Percentiles rank a stretch among this genome's conserved stretches.
Conservation (phyloP, 257 asterid species). For the Anisodus acutangulus region DNA sequence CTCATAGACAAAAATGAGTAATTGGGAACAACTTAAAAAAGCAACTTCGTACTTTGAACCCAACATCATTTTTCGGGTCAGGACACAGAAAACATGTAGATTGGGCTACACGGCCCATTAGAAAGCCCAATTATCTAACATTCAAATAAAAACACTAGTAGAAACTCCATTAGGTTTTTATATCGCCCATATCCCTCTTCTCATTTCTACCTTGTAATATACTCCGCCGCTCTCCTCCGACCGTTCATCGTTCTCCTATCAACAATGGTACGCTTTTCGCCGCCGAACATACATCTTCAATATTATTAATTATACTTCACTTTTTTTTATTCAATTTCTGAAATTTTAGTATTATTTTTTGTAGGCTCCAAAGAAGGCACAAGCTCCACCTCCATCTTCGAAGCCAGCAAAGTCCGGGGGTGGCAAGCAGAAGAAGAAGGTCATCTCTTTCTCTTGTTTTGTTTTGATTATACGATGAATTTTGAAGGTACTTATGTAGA, state of each 20-base stretch:
- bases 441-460: slow-evolving; percentile 19
- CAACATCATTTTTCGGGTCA: no score
- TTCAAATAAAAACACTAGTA: neutral
- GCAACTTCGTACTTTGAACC: no score
- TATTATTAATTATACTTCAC: neutral
- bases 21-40: no score
- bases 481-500: neutral
- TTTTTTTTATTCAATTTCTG: neutral
- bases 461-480: neutral
- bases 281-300: neutral
- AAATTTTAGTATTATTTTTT: neutral
- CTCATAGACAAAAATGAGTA: no score
- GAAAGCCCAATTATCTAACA: slow-evolving; percentile 8
- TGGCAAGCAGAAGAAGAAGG: slow-evolving; percentile 98
- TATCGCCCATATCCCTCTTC: neutral
- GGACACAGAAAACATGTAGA: neutral
- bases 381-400: slow-evolving; percentile 89
- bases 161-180: neutral
- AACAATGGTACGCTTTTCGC: neutral
- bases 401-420: slow-evolving; percentile 94
- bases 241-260: neutral
- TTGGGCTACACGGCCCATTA: slow-evolving; percentile 14
- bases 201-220: neutral
- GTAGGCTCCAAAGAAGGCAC: slow-evolving; percentile 95
- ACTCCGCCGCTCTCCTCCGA: neutral